Evolutionary conservation across 2,329 filamentous ascomycete species (phyloP).

Genomic region (Sphaerulina populicola): DNA sequence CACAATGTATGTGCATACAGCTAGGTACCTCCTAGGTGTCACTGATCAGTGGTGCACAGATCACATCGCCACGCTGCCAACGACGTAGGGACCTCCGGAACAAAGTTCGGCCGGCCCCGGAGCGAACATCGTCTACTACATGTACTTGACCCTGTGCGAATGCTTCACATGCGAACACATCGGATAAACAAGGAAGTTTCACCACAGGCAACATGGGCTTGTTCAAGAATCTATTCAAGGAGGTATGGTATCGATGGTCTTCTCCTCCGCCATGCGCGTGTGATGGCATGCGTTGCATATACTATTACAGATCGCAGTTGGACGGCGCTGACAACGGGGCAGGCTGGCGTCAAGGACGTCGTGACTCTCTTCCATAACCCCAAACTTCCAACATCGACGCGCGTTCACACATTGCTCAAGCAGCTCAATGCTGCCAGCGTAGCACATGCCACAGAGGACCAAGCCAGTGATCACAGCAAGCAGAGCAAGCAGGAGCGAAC

Average conservation of each 20-base stretch:
- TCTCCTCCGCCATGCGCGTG: neutral
- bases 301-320: neutral
- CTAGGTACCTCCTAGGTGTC: no score
- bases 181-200: neutral
- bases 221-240: conserved; percentile 43
- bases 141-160: no score
- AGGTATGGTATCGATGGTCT: conserved; percentile 31
- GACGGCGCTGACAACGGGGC: conserved; percentile 4
- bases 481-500: conserved; percentile 53
- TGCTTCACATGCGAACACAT: neutral
- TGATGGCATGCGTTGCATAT: neutral
- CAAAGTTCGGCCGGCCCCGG: no score
- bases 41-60: no score
- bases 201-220: conserved; percentile 30
- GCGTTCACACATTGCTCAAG: conserved; percentile 69
- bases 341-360: conserved; percentile 57
- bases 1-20: no score
- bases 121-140: no score
- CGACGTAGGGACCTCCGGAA: no score
- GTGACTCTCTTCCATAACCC: conserved; percentile 94
- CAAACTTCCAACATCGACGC: conserved; percentile 60
- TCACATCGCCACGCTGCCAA: no score
- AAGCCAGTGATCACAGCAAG: conserved; percentile 57
- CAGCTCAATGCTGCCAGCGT: conserved; percentile 64
- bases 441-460: conserved; percentile 62